Base-by-base conservation (phyloP, 345 rosid genomes). In the Schrenkiella parvula region DNA sequence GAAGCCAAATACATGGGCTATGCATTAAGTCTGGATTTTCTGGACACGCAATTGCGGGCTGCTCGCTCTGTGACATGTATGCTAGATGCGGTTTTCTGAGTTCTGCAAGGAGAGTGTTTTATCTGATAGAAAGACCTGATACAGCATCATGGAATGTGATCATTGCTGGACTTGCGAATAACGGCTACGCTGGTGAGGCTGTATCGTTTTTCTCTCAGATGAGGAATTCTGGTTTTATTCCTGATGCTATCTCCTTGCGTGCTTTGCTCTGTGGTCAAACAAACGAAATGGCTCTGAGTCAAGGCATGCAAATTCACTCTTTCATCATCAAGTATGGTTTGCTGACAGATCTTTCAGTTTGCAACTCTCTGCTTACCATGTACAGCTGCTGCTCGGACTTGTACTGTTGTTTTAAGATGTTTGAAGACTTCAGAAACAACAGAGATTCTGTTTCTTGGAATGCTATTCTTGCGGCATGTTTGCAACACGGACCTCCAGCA, bases 361-460 rank as follows among this genome's bases (percentile, higher is more conserved):
- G 84, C 72, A 87, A 87, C 72, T 75, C 84, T 18, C 78, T 85
- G 12, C 77, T 87, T 64, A 79, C 86, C 53, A 87, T 87, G 89
- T 87, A 87, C 72, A 76, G 81, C 44, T 83, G 58, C 64, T 85
- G 87, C 74, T 80, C 77, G 34, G 75, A 47, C 69, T 76, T 87
- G 18, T 29, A 35, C 44, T 43, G 77, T 70, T 84, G 82, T 18
- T 79, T 79, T 48, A 78, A 43, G 63, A 76, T 86, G 62, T 89
- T 92, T 42, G 86, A 84, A 52, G 86, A 84, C 63, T 69, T 88
- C 80, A 72, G 50, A 51, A 28, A 79, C 41, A 44, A 77, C 19
- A 78, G 70, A 31, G 90, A 92, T 82, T 77, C 70, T 44, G 69
- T 88, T 63, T 83, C 96, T 6, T 89, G 98, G 98, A 88, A 88